Base-by-base conservation (phyloP, 331 rosid species). In the Malus hybrid region DNA sequence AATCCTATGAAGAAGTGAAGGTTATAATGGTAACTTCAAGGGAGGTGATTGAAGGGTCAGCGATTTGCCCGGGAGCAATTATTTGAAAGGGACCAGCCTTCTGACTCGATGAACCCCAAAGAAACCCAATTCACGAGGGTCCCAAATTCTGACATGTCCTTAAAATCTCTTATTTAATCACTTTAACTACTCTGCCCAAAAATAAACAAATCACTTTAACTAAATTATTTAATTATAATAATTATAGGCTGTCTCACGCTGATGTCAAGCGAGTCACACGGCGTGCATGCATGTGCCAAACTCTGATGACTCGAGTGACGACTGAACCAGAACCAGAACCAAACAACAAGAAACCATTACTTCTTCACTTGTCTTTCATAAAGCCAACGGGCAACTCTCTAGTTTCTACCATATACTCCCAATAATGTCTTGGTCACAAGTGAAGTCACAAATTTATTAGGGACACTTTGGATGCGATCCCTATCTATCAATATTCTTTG, bases 41-140 rank as follows among this genome's bases (percentile, higher is more conserved):
- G 6, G 56, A 14, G 36, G 46, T 46, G 63, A 66, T 22, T 65
- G 69, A 64, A 74, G 71, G 31, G 10, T 50, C 88, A 62, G 90
- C 88, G 90, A 74, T 48, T 0, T 10, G 60, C 15, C 31, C 88
- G 89, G 88, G 89, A 69, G 90, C 89, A 87, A 87, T 90, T 34
- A 86, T 90, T 90, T 86, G 86, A 32, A 66, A 54, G 88, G 76
- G 67, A 67, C 44, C 65, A 13, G 6, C 46, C 67, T 14, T 61
- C 31, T 33, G 83, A 34, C 42, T 24, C 62, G 19, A 62, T 31
- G 63, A 32, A 64, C 52, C 79, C 44, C 44, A 39, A 27, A 67
- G 56, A 79, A 63, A 13, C 79, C 48, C 89, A 87, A 86, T 90
- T 84, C 83, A 82, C 92, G 87, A 90, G 83, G 85, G 80, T 6